phyloP scores from a whole-genome alignment of 495 filamentous ascomycete genomes.

The Jackrogersella minutella region DNA sequence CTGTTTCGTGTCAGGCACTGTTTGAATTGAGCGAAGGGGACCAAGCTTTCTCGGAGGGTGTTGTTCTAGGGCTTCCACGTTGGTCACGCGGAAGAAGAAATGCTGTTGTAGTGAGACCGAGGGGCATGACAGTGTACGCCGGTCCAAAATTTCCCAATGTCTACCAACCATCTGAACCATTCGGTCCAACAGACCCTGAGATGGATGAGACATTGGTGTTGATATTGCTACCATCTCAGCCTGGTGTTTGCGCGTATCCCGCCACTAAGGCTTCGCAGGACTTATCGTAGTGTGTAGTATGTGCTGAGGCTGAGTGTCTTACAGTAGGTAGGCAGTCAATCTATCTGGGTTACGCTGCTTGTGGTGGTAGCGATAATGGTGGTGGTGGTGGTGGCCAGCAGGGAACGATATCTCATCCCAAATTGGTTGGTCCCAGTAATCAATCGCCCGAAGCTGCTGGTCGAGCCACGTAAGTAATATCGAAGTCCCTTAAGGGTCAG shows the following conservation, averaged over 20 bases:
- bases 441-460: slow-evolving; percentile 34
- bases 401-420: slow-evolving; percentile 2
- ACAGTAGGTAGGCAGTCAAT: slow-evolving; percentile 12
- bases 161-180: slow-evolving; percentile 10
- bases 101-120: slow-evolving; percentile 7
- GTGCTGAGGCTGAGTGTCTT: slow-evolving; percentile 41
- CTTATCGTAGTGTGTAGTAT: slow-evolving; percentile 28
- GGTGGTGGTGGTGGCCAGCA: slow-evolving; percentile 10
- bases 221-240: slow-evolving; percentile 18
- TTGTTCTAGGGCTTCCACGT: neutral
- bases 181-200: neutral
- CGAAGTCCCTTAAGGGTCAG: slow-evolving; percentile 31
- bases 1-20: slow-evolving; percentile 24
- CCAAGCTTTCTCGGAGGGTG: neutral
- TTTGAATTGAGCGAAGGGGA: neutral
- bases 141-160: slow-evolving; percentile 8
- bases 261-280: slow-evolving; percentile 20
- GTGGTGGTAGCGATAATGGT: no score
- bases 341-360: slow-evolving; percentile 15
- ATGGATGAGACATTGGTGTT: slow-evolving; percentile 22
- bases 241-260: slow-evolving; percentile 35
- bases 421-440: slow-evolving; percentile 26
- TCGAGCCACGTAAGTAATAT: slow-evolving; percentile 40
- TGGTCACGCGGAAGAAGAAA: neutral
- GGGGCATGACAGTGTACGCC: neutral